Percentiles rank a stretch among this genome's conserved stretches.
Evolutionary conservation across 1,284 basidiomycete genomes (phyloP).

Genomic region (Takashimella koratensis): DNA sequence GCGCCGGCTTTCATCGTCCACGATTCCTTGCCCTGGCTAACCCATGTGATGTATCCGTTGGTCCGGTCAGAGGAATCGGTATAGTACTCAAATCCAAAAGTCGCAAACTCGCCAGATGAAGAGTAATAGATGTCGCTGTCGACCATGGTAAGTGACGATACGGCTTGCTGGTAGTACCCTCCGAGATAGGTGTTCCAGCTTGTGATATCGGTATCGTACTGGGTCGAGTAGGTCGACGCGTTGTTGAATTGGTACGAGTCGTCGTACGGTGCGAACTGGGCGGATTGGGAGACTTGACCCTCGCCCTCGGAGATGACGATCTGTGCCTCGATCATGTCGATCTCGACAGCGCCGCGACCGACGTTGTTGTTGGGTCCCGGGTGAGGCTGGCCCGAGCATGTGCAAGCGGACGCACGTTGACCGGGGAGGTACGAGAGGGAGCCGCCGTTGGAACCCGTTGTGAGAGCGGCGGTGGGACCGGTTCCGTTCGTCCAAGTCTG

Average conservation of each 20-base stretch:
- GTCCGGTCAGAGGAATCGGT: constrained; percentile 56
- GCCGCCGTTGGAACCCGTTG: constrained; percentile 34
- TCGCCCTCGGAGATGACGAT: constrained; percentile 14
- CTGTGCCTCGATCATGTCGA: constrained; percentile 65
- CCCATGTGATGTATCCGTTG: constrained; percentile 65
- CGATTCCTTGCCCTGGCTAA: constrained; percentile 55
- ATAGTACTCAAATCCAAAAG: constrained; percentile 69
- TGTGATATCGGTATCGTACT: constrained; percentile 51
- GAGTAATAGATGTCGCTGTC: constrained; percentile 54
- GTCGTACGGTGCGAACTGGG: constrained; percentile 56
- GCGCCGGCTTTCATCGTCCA: constrained; percentile 58
- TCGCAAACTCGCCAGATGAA: constrained; percentile 23
- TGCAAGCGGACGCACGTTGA: constrained; percentile 55
- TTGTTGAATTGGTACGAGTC: constrained; percentile 62
- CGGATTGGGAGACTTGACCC: constrained; percentile 29
- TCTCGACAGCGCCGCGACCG: constrained; percentile 62
- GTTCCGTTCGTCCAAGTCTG: constrained; percentile 43
- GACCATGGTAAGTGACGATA: constrained; percentile 56
- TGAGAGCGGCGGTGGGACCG: constrained; percentile 44
- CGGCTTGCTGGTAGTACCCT: constrained; percentile 71
- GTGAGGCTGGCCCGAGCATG: constrained; percentile 58
- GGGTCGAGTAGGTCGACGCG: constrained; percentile 45
- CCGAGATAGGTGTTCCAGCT: constrained; percentile 72
- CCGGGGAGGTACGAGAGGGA: constrained; percentile 49
- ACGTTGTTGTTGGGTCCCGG: constrained; percentile 57